Base-by-base conservation (phyloP, 2,329 filamentous ascomycete genomes). In the Podosphaera xanthii region DNA sequence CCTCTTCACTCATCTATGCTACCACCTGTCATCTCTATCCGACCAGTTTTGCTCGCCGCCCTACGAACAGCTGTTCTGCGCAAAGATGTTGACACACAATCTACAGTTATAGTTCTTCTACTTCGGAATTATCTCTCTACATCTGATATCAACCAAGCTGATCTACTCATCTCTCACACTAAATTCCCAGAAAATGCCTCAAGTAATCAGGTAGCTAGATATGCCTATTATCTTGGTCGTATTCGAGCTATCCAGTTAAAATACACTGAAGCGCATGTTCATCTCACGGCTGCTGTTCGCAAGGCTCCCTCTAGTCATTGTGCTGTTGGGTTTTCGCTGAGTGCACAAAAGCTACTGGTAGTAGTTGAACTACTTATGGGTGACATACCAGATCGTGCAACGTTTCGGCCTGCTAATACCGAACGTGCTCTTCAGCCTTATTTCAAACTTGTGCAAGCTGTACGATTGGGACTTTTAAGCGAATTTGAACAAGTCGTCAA, bases 331-430 rank as follows among this genome's bases (percentile, higher is more conserved):
- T 98, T 98, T 72, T 90, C 94, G 65, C 92, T 96, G 72, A 90
- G 89, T 46, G 91, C 92, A 0, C 94, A 87, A 64, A 98, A 98
- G 77, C 79, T 97, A n/a, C 76, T 97, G 63, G 81, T 97, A 50
- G 89, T 98, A 30, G 92, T 98, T 10, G 91, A 98, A 75, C 77
- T 98, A 62, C 75, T 98, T 63, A 98, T 98, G 92, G 92, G 92
- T 63, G 92, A 98, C 69, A 98, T 98, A 65, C 92, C 92, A 36
- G 91, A 97, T 68, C 87, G 92, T 61, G 86, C 89, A 14, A 85
- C 91, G 59, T 98, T 98, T 81, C 86, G 92, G 60, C 87, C 92
- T 69, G 81, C 89, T 1, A 83, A 82, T 60, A 81, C 97, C 67
- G 92, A 97, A 74, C 80, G 84, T 64, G 82, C 91, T 22, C 79